Percentiles rank a stretch among this genome's conserved stretches.
Conservation (phyloP, 2,329 filamentous ascomycete species). For the Aureobasidium sp. region DNA sequence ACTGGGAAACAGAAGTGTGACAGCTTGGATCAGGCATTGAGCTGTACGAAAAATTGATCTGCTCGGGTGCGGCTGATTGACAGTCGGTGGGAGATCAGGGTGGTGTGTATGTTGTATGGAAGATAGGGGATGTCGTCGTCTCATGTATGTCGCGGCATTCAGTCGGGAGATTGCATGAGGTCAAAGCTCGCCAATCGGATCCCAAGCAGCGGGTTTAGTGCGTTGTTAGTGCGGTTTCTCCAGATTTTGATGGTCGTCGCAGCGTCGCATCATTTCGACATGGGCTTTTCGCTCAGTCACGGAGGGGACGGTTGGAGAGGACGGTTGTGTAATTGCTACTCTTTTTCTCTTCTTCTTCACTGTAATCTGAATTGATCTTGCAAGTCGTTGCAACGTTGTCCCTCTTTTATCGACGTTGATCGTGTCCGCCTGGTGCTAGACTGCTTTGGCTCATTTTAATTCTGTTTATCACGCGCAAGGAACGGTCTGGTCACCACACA, state of each 20-base stretch:
- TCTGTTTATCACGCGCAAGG: constrained; percentile 15
- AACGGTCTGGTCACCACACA: constrained; percentile 12
- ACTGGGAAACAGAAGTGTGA: constrained; percentile 1
- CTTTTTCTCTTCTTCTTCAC: constrained; percentile 9
- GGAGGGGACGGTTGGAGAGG: constrained; percentile 1
- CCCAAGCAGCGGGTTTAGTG: not conserved
- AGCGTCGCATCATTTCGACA: constrained; percentile 12
- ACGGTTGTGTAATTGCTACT: constrained; percentile 14
- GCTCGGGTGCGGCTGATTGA: constrained; percentile 10
- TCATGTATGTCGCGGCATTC: not conserved
- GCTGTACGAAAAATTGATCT: not conserved
- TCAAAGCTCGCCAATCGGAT: constrained; percentile 3
- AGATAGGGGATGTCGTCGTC: constrained; percentile 3
- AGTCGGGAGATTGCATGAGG: constrained; percentile 9
- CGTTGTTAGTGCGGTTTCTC: constrained; percentile 2
- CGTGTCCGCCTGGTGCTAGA: constrained; percentile 3
- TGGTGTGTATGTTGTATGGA: constrained; percentile 4
- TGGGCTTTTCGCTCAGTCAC: not conserved
- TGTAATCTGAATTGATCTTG: not conserved
- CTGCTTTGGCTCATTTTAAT: constrained; percentile 17
- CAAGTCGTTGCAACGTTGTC: constrained; percentile 15
- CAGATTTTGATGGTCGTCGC: constrained; percentile 7
- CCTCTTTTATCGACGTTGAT: constrained; percentile 15
- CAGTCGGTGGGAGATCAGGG: constrained; percentile 4
- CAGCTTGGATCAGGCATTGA: constrained; percentile 3